Conservation (phyloP, 139 green algal species). For the Pleodorina starrii region DNA sequence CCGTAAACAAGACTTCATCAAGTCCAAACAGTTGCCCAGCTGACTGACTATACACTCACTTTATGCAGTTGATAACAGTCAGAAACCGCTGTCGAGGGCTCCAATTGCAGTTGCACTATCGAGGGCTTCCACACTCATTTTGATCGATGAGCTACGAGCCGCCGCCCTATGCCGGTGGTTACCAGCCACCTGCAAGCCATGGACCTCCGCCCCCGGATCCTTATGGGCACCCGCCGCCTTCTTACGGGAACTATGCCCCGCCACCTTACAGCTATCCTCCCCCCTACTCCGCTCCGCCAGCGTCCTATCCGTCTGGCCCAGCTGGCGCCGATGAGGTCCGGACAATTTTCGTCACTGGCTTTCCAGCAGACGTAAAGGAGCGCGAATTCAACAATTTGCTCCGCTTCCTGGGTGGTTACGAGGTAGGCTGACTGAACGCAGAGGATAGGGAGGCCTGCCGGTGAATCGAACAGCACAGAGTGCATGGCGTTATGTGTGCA, state of each 20-base stretch:
- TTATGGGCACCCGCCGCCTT: constrained; percentile 5
- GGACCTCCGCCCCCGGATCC: neutral
- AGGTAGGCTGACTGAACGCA: constrained; percentile 66
- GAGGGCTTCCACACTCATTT: neutral
- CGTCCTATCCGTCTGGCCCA: neutral
- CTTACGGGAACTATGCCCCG: constrained; percentile 17
- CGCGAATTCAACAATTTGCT: constrained; percentile 96
- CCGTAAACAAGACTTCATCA: no score
- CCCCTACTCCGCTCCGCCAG: constrained; percentile 1
- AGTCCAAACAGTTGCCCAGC: no score
- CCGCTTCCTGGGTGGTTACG: constrained; percentile 92
- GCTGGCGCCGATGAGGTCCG: constrained; percentile 75
- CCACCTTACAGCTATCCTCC: constrained; percentile 33
- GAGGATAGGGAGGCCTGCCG: no score
- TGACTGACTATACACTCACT: no score
- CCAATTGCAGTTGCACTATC: no score
- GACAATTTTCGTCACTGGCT: constrained; percentile 93
- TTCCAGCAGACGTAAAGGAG: constrained; percentile 92
- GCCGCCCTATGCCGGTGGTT: constrained; percentile 3
- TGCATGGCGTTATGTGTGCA: no score
- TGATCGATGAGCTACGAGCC: constrained; percentile 44
- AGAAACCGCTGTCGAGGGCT: no score
- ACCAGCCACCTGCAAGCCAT: constrained; percentile 22
- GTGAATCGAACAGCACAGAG: no score
- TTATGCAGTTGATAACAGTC: no score